Evolutionary conservation across 2,329 filamentous ascomycete species (phyloP), one percentile per base, ranked within the genome.

Genomic region (Fusarium sp.): DNA sequence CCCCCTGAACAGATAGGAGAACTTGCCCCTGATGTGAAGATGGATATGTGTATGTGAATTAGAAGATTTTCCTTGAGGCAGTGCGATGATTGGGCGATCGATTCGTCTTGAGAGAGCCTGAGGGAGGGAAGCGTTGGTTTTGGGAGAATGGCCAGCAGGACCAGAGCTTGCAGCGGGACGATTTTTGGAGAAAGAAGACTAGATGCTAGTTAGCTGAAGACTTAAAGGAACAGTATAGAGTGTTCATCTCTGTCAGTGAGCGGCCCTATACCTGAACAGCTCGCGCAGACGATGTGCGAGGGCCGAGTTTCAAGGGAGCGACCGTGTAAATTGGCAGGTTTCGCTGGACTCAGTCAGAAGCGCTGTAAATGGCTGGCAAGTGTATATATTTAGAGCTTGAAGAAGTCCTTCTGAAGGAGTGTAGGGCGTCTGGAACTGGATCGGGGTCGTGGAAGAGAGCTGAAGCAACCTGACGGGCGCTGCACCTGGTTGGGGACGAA

Each of bases 331-430:
- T 3, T 7, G 16, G 24, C 16, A 52, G 27, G 47, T 5, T n/a
- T 52, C 27, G 47, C 4, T n/a, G 10, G 16, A 8, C 24, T n/a
- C 47, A 31, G 24, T 1, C 14, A 5, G 10, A 29, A 29, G 45
- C 24, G 9, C 6, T 50, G 22, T 14, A 1, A 11, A n/a, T 29
- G 6, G 5, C 16, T 14, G 18, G 18, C 6, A 52, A 14, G 24
- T n/a, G 4, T 13, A 18, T n/a, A 8, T 20, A 1, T 14, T 1
- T 8, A 31, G 47, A 29, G 47, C 47, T 14, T 31, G 47, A n/a
- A n/a, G 8, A 4, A 7, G 10, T 0, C 2, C 10, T 31, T 14
- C 6, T n/a, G 18, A 2, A 52, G 6, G 24, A 52, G 18, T 1
- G 14, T 31, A n/a, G 16, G 47, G 24, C 2, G 10, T 52, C 24